Conservation (phyloP, 2,329 filamentous ascomycete genomes). For the Fonsecaea pugnacius region DNA sequence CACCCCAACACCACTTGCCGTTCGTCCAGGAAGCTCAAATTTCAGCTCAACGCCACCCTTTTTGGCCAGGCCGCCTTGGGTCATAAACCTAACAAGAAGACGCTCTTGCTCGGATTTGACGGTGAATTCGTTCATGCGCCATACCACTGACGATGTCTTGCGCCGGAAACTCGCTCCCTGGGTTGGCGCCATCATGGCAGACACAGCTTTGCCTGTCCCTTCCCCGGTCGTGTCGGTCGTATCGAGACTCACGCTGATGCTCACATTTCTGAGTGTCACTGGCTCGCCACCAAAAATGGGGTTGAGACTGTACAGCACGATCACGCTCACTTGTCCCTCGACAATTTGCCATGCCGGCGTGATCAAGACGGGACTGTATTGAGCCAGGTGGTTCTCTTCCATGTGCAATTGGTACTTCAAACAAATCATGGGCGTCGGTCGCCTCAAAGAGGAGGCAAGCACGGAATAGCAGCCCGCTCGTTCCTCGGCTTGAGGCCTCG, state of each 20-base stretch:
- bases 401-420: conserved; percentile 92
- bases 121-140: conserved; percentile 55
- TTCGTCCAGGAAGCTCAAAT: conserved; percentile 70
- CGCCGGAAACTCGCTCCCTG: conserved; percentile 51
- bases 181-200: conserved; percentile 53
- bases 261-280: conserved; percentile 73
- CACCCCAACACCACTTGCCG: conserved; percentile 70
- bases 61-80: conserved; percentile 68
- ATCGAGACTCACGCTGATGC: conserved; percentile 63
- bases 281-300: conserved; percentile 59
- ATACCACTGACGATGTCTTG: conserved; percentile 52
- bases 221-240: conserved; percentile 47
- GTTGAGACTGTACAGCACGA: conserved; percentile 84
- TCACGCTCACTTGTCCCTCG: conserved; percentile 80
- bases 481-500: conserved; percentile 40
- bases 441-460: conserved; percentile 70
- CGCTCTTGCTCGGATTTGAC: conserved; percentile 61
- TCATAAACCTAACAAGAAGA: conserved; percentile 83
- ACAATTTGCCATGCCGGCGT: conserved; percentile 81
- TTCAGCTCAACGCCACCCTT: conserved; percentile 79
- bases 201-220: conserved; percentile 48
- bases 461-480: conserved; percentile 80
- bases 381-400: conserved; percentile 60
- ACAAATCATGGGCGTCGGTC: conserved; percentile 69
- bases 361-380: conserved; percentile 73